Evolutionary conservation across 1,284 basidiomycete genomes (phyloP).

Genomic region (Taiwanofungus camphoratus): DNA sequence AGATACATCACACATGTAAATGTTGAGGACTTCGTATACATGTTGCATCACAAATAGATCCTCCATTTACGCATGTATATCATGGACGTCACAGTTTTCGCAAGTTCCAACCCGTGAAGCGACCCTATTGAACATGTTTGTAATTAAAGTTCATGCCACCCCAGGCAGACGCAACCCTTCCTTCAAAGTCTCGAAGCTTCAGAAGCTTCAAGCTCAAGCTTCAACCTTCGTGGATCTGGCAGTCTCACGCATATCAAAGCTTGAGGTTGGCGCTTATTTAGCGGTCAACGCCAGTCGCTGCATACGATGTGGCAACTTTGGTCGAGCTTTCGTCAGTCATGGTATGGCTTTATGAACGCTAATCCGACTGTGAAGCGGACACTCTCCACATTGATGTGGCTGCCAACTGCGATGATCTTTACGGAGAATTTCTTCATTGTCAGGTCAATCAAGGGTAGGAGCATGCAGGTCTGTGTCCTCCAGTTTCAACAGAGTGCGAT

Average conservation of each 20-base stretch:
- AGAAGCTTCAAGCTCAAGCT: too few relatives aligned
- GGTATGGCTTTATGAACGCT: conserved; percentile 11
- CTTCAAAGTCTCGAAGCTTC: too few relatives aligned
- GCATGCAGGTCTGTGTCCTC: conserved; percentile 61
- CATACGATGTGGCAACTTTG: conserved; percentile 16
- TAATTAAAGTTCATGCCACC: too few relatives aligned
- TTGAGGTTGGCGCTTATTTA: too few relatives aligned
- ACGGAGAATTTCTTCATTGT: conserved; percentile 48
- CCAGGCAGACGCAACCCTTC: too few relatives aligned
- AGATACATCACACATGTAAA: conserved; percentile 13
- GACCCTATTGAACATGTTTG: too few relatives aligned
- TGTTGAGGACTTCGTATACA: too few relatives aligned
- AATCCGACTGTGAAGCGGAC: conserved; percentile 17
- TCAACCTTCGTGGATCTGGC: background rate
- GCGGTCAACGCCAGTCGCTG: background rate
- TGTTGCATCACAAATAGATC: too few relatives aligned
- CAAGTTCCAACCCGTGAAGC: too few relatives aligned
- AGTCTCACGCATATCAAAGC: too few relatives aligned
- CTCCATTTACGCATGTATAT: too few relatives aligned
- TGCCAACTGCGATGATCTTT: conserved; percentile 47
- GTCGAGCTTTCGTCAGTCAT: conserved; percentile 12
- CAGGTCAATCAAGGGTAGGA: conserved; percentile 54
- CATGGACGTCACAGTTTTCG: too few relatives aligned
- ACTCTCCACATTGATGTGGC: conserved; percentile 45
- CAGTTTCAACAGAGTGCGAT: background rate